Evolutionary conservation across 441 rosid genomes (phyloP).

Genomic region (Flueggea neowawraea): DNA sequence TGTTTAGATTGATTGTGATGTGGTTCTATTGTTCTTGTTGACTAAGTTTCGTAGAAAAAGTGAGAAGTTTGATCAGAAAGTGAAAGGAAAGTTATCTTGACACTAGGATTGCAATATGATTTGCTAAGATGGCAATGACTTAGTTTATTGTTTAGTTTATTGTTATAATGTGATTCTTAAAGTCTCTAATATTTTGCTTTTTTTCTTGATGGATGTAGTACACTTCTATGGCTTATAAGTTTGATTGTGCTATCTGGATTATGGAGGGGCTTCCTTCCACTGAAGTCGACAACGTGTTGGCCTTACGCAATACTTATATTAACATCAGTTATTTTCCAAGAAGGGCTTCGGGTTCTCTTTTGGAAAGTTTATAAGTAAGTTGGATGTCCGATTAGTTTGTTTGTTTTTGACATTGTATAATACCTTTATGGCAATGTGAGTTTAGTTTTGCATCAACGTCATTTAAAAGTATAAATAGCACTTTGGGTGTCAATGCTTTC

Average conservation of each 20-base stretch:
- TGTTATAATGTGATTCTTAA: not conserved
- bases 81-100: too few relatives aligned
- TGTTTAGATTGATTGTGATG: too few relatives aligned
- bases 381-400: not conserved
- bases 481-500: too few relatives aligned
- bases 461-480: too few relatives aligned
- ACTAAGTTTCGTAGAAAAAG: too few relatives aligned
- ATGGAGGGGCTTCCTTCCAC: slow-evolving; percentile 93
- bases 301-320: slow-evolving; percentile 77
- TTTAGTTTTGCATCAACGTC: too few relatives aligned
- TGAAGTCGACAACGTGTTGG: slow-evolving; percentile 71
- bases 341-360: slow-evolving; percentile 78
- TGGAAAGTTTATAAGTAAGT: slow-evolving; percentile 84
- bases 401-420: not conserved
- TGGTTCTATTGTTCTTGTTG: too few relatives aligned
- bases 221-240: slow-evolving; percentile 86
- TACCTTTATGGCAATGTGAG: not conserved
- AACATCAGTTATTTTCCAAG: slow-evolving; percentile 80
- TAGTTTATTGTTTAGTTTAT: too few relatives aligned
- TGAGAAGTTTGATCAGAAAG: too few relatives aligned
- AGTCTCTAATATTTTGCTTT: not conserved
- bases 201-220: slow-evolving; percentile 40
- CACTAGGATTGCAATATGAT: too few relatives aligned
- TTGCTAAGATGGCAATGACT: too few relatives aligned
- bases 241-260: slow-evolving; percentile 76